Evolutionary conservation across 306 rosid species (phyloP).

Genomic region (Sindora glabra): DNA sequence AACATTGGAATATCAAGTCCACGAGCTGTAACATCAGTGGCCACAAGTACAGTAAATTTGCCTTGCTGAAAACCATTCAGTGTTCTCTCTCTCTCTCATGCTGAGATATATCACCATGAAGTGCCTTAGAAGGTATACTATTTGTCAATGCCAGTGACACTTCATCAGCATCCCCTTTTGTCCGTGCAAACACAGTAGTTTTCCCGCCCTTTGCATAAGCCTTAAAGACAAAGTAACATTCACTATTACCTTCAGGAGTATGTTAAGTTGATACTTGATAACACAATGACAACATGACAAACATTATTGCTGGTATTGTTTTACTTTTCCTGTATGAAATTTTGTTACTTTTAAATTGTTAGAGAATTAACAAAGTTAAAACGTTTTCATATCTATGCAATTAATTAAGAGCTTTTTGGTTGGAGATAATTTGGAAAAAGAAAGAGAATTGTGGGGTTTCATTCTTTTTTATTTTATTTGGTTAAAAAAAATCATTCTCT

Average conservation of each 20-base stretch:
- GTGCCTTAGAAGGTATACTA: constrained; percentile 85
- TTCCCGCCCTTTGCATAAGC: constrained; percentile 97
- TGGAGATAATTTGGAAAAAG: no score
- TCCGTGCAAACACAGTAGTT: constrained; percentile 93
- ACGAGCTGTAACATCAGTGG: constrained; percentile 98
- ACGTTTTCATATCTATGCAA: no score
- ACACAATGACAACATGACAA: background rate
- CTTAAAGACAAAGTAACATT: constrained; percentile 38
- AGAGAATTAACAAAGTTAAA: no score
- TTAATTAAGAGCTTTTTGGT: no score
- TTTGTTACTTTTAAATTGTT: no score
- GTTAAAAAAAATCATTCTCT: no score
- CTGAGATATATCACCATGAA: constrained; percentile 99
- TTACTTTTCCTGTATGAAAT: no score
- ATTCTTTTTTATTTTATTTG: no score
- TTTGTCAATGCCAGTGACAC: constrained; percentile 80
- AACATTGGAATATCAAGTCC: constrained; percentile 96
- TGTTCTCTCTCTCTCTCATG: constrained; percentile 97
- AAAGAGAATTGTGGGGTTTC: no score
- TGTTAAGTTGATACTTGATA: no score
- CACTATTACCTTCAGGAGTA: no score
- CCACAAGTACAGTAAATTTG: constrained; percentile 94
- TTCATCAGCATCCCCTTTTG: constrained; percentile 97
- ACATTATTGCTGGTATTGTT: background rate
- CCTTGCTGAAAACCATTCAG: constrained; percentile 96